Percentiles rank a stretch among this genome's conserved stretches.
Evolutionary conservation across 2,329 filamentous ascomycete genomes (phyloP).

Genomic region (Pseudogymnoascus sp.): DNA sequence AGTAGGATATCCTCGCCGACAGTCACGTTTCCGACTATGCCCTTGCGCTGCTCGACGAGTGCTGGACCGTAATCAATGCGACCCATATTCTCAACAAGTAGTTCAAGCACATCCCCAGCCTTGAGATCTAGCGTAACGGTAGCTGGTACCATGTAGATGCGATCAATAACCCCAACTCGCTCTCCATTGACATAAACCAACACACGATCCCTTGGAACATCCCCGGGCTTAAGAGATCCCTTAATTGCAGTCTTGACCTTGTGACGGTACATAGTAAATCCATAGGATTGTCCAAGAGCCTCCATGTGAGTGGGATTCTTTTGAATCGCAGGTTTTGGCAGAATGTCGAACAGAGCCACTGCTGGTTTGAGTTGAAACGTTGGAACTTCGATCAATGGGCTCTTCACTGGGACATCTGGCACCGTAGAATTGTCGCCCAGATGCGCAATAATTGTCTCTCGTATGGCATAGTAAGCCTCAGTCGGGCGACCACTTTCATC

Average conservation of each 20-base stretch:
- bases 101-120: constrained; percentile 34
- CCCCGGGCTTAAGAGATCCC: constrained; percentile 36
- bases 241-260: constrained; percentile 20
- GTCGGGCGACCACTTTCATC: constrained; percentile 43
- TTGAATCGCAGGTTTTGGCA: constrained; percentile 22
- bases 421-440: constrained; percentile 29
- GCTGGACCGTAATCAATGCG: constrained; percentile 39
- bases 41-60: constrained; percentile 40
- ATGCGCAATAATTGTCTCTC: constrained; percentile 34
- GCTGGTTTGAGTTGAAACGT: constrained; percentile 33
- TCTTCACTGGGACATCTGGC: constrained; percentile 31
- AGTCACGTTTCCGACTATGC: constrained; percentile 38
- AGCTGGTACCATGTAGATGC: constrained; percentile 34
- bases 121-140: constrained; percentile 33
- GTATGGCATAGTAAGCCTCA: constrained; percentile 36
- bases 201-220: constrained; percentile 38
- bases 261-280: constrained; percentile 39
- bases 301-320: constrained; percentile 38
- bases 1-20: constrained; percentile 29
- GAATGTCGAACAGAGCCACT: constrained; percentile 33
- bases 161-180: constrained; percentile 39
- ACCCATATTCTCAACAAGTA: constrained; percentile 45
- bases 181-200: constrained; percentile 40
- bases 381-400: constrained; percentile 29
- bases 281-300: constrained; percentile 36